Conservation (phyloP, 345 rosid genomes). For the Psidium friedrichsthalianum region DNA sequence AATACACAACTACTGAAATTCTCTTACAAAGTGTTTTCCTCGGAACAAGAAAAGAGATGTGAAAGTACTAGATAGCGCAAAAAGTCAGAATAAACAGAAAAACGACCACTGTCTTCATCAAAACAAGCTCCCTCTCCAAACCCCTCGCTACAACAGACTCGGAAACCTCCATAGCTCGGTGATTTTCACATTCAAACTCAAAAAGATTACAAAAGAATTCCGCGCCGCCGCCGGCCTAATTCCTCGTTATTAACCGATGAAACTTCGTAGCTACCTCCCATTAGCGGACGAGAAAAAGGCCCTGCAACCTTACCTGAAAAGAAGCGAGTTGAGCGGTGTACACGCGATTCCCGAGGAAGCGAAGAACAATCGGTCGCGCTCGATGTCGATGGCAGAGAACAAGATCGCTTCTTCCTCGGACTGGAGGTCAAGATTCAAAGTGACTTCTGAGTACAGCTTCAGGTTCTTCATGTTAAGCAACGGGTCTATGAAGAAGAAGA, state of each 20-base stretch:
- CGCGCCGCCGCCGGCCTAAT: background rate
- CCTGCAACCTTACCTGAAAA: slow-evolving; percentile 32
- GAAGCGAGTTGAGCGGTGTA: slow-evolving; percentile 53
- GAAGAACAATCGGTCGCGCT: slow-evolving; percentile 72
- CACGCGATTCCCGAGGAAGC: slow-evolving; percentile 53
- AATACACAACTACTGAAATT: background rate
- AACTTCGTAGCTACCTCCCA: background rate
- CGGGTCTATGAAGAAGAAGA: background rate
- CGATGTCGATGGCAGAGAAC: slow-evolving; percentile 69
- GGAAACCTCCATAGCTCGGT: background rate
- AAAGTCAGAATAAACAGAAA: background rate
- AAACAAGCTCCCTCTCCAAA: background rate
- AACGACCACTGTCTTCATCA: background rate
- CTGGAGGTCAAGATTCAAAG: slow-evolving; percentile 45
- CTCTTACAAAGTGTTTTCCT: background rate
- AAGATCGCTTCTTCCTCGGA: slow-evolving; percentile 36
- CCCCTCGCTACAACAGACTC: background rate
- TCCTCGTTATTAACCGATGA: background rate
- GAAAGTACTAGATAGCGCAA: background rate
- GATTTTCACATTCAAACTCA: background rate
- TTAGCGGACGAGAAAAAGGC: background rate
- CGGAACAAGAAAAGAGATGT: background rate
- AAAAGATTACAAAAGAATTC: background rate
- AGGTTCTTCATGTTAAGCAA: slow-evolving; percentile 48
- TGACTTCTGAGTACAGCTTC: slow-evolving; percentile 52